Evolutionary conservation across 2,329 filamentous ascomycete genomes (phyloP).

Genomic region (Fusarium coicis): DNA sequence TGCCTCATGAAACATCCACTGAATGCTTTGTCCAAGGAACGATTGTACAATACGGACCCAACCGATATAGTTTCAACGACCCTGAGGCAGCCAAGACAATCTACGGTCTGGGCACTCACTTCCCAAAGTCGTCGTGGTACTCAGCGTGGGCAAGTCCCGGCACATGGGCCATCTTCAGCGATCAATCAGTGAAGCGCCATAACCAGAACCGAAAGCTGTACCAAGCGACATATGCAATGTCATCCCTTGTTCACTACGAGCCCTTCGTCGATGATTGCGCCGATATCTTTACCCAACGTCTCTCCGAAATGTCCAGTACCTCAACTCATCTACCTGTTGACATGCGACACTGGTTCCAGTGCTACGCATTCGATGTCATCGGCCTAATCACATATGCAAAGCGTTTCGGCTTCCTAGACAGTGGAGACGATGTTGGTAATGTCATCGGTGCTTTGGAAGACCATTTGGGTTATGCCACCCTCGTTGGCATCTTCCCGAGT

Average conservation of each 20-base stretch:
- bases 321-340: neutral
- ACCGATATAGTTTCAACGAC: constrained; percentile 14
- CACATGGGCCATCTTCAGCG: constrained; percentile 4
- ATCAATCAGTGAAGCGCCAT: constrained; percentile 2
- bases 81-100: constrained; percentile 21
- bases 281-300: constrained; percentile 1
- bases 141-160: constrained; percentile 1
- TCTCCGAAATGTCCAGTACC: constrained; percentile 1
- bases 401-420: constrained; percentile 20
- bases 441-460: constrained; percentile 20
- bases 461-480: constrained; percentile 4
- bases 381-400: constrained; percentile 30
- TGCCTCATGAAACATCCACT: neutral
- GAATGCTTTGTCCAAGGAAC: neutral
- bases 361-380: constrained; percentile 31
- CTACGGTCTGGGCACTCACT: constrained; percentile 13
- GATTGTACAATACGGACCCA: constrained; percentile 5
- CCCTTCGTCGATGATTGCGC: constrained; percentile 24
- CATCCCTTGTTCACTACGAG: constrained; percentile 21
- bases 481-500: constrained; percentile 2
- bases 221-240: constrained; percentile 32
- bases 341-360: constrained; percentile 31
- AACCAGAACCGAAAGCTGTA: constrained; percentile 15
- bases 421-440: constrained; percentile 12
- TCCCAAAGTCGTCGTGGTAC: constrained; percentile 31